These are phyloP conservation scores for Bothriochloa decipiens DNA, from an alignment of 176 grass and related monocot species.

Conservation along the genomic window DNA sequence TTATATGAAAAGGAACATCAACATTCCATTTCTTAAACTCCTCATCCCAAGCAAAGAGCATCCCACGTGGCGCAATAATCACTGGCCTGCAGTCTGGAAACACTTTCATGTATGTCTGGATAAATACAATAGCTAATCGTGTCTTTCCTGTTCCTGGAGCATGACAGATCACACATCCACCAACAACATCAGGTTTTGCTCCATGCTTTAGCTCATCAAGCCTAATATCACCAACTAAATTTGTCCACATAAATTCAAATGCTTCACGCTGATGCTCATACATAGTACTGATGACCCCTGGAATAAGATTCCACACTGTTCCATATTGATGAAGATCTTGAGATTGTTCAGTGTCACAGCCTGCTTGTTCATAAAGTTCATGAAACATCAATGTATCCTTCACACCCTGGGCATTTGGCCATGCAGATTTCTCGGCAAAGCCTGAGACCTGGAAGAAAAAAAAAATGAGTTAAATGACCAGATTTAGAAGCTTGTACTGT, in stretches of 20 bases:
- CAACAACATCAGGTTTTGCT: conserved; percentile 69
- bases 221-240: conserved; percentile 72
- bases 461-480: conserved; percentile 19
- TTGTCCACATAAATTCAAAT: conserved; percentile 98
- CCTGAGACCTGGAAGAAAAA: conserved; percentile 49
- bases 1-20: conserved; percentile 83
- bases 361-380: conserved; percentile 56
- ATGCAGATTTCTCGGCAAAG: conserved; percentile 49
- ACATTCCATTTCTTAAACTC: conserved; percentile 90
- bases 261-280: conserved; percentile 82
- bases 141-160: conserved; percentile 96
- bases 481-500: background rate
- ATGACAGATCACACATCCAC: conserved; percentile 94
- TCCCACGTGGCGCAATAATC: conserved; percentile 84
- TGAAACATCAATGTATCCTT: conserved; percentile 52
- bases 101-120: conserved; percentile 85
- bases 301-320: conserved; percentile 92
- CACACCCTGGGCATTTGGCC: conserved; percentile 43
- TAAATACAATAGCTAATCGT: conserved; percentile 81
- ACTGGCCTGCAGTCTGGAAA: conserved; percentile 84
- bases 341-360: conserved; percentile 32
- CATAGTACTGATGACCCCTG: conserved; percentile 63
- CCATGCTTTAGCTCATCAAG: conserved; percentile 66
- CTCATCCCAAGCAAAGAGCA: conserved; percentile 90
- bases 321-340: conserved; percentile 50